These are phyloP conservation scores for Digitaria exilis DNA, from an alignment of 202 grass and related monocot species.

Conservation along the genomic window DNA sequence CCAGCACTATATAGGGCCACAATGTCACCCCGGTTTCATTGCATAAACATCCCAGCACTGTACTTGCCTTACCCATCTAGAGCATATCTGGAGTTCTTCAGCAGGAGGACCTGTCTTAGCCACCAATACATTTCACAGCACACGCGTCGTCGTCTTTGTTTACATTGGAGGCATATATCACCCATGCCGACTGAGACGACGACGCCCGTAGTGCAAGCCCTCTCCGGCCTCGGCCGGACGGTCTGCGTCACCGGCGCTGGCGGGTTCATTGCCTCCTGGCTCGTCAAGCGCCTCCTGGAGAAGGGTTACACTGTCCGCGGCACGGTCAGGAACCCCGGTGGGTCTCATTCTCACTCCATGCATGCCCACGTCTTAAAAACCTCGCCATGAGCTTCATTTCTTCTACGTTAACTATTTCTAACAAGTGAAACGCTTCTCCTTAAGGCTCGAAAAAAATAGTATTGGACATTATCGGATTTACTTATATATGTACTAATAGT, in stretches of 20 bases:
- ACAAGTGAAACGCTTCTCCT: not conserved
- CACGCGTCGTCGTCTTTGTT: not conserved
- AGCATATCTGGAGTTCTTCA: not conserved
- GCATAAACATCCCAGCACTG: not conserved
- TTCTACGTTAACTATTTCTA: not conserved
- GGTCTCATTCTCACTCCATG: not conserved
- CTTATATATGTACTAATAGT: too few relatives aligned
- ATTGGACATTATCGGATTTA: too few relatives aligned
- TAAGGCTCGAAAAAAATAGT: not conserved
- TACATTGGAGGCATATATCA: not conserved
- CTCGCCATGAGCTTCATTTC: not conserved
- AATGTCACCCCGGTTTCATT: not conserved
- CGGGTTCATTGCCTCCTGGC: conserved; percentile 83
- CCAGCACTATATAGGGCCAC: conserved; percentile 31
- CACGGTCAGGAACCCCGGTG: conserved; percentile 70
- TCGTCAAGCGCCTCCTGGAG: conserved; percentile 77
- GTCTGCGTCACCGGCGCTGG: conserved; percentile 85
- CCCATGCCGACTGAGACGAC: conserved; percentile 32
- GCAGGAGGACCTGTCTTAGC: not conserved
- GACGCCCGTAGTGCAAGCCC: not conserved
- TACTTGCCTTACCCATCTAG: not conserved
- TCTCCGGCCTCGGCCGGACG: conserved; percentile 54
- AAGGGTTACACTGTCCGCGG: conserved; percentile 74
- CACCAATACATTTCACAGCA: not conserved
- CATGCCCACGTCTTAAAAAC: not conserved